phyloP scores from a whole-genome alignment of 257 asterid genomes.

The Gardenia jasminoides region DNA sequence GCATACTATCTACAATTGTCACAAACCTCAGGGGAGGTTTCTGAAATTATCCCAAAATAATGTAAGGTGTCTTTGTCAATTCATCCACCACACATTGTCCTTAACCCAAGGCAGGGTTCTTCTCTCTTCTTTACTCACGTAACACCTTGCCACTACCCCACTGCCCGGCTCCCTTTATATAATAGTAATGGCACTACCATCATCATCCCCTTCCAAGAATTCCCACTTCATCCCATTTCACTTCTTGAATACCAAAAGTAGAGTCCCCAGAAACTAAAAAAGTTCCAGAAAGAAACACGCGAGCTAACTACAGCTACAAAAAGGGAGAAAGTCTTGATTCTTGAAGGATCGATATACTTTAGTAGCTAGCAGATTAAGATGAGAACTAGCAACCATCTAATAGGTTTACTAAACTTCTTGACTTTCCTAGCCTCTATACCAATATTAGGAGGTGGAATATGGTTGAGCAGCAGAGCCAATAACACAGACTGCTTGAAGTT shows the following conservation, averaged over 20 bases:
- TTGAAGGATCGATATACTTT: not conserved
- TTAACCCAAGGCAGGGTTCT: not conserved
- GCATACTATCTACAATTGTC: no score
- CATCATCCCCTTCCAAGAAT: not conserved
- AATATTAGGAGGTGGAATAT: conserved; percentile 75
- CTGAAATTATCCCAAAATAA: no score
- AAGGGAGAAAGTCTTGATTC: not conserved
- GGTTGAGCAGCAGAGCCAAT: conserved; percentile 89
- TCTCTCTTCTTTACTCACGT: not conserved
- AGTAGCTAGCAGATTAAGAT: conserved; percentile 17
- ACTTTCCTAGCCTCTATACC: conserved; percentile 74
- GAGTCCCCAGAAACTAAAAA: not conserved
- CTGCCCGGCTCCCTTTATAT: not conserved
- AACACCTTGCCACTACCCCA: not conserved
- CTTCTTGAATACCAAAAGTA: not conserved
- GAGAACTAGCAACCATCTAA: conserved; percentile 67
- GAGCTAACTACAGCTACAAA: not conserved
- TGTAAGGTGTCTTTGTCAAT: conserved; percentile 2
- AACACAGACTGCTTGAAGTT: conserved; percentile 77
- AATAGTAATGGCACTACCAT: not conserved
- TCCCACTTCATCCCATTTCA: not conserved
- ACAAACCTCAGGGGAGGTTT: no score
- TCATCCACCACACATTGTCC: not conserved
- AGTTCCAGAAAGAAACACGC: not conserved
- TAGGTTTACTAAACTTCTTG: conserved; percentile 57